These are phyloP conservation scores for Hirsutella thompsonii DNA, from an alignment of 2,329 filamentous ascomycete species.

Conservation along the genomic window DNA sequence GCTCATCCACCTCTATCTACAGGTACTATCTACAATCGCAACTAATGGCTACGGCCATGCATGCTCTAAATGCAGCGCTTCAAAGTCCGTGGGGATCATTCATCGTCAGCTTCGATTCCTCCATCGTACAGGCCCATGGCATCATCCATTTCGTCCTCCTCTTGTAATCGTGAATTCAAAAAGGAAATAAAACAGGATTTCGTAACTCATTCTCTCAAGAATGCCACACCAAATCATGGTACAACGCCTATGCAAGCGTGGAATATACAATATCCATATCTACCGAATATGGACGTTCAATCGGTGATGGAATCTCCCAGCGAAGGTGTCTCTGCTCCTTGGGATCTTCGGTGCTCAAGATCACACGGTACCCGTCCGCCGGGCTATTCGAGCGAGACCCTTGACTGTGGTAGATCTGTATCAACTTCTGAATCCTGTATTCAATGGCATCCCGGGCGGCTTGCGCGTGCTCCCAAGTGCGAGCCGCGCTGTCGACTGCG, in stretches of 20 bases:
- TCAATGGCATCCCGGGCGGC: constrained; percentile 35
- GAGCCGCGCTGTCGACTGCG: constrained; percentile 41
- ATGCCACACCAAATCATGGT: neutral
- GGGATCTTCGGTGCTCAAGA: constrained; percentile 13
- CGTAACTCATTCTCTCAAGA: neutral
- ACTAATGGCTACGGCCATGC: neutral
- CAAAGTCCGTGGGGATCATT: constrained; percentile 3
- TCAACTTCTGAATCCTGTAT: constrained; percentile 20
- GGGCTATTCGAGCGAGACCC: constrained; percentile 14
- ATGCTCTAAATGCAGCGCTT: neutral
- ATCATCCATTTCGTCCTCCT: neutral
- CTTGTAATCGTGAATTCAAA: neutral
- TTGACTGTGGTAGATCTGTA: constrained; percentile 17
- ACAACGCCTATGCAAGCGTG: constrained; percentile 9
- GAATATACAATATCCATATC: constrained; percentile 25
- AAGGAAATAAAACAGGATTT: too few species aligned
- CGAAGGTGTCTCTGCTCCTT: constrained; percentile 14
- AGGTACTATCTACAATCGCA: neutral
- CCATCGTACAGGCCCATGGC: neutral
- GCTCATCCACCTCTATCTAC: neutral
- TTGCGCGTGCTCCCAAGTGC: constrained; percentile 46
- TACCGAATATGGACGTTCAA: constrained; percentile 21
- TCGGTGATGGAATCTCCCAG: constrained; percentile 23
- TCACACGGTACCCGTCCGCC: constrained; percentile 16
- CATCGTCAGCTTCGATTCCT: neutral